Base-by-base conservation (phyloP, 2,329 filamentous ascomycete species). In the Claviceps lovelessii region DNA sequence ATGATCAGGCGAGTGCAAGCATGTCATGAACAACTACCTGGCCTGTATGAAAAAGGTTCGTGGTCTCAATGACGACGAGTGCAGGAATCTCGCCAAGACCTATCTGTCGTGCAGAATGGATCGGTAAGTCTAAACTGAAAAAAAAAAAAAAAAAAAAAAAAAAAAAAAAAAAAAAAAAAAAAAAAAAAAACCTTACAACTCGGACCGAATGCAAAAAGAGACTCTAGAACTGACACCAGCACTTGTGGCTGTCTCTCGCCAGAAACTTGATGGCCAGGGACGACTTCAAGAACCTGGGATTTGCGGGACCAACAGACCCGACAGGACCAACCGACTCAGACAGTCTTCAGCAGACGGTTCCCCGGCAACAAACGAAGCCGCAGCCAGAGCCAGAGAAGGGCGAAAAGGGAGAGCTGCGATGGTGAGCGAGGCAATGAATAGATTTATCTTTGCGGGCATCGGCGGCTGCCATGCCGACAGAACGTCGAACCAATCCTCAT, bases 191-290 rank as follows among this genome's bases (percentile, higher is more conserved):
- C n/a, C n/a, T 44, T 23, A 17, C 5, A 15, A 17, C 37, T 5
- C 37, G 37, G 37, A 41, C 37, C 13, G 15, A 41, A 41, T 17
- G 1, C 37, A 17, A 17, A 4, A 7, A 41, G 4, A 41, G 1
- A 10, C 1, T 15, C 6, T 6, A 28, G 15, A 5, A 35, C 52
- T 51, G 33, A 54, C n/a, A 15, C 15, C 29, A 33, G 35, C 11
- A 17, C 28, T 29, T 35, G 28, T 35, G 28, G 35, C 23, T 53
- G 23, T 33, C 11, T 47, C 28, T 47, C 28, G 13, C 28, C 37
- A 90, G 90, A 61, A 96, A 97, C 66, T 74, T 98, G 37, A 98
- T 98, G 93, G 90, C 90, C 8, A 88, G 81, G 61, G 93, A 98
- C 65, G 88, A 95, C 57, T 93, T 97, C 70, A 89, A 87, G 70